Evolutionary conservation across 2,329 filamentous ascomycete species (phyloP).

Genomic region (Aspergillus chevalieri): DNA sequence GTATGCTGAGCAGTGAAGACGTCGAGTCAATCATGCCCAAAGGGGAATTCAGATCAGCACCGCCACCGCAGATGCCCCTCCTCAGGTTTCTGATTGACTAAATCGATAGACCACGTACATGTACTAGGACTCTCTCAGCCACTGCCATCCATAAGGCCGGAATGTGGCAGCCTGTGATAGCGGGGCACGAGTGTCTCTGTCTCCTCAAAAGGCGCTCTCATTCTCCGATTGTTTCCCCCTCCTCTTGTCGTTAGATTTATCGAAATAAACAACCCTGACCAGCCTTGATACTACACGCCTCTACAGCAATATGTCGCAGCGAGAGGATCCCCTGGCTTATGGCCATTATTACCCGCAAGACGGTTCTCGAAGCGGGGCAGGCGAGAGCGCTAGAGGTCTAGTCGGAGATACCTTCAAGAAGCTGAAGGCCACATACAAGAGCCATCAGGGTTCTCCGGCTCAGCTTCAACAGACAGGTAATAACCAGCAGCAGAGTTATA

Average conservation of each 20-base stretch:
- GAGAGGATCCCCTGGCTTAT: constrained; percentile 51
- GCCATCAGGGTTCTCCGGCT: constrained; percentile 13
- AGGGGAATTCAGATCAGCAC: too few species aligned
- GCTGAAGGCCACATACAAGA: constrained; percentile 36
- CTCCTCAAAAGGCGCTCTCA: neutral
- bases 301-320: constrained; percentile 26
- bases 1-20: too few species aligned
- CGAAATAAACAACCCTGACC: neutral
- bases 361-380: constrained; percentile 25
- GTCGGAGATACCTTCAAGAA: constrained; percentile 49
- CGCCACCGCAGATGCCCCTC: too few species aligned
- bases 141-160: neutral
- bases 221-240: neutral
- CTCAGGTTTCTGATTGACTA: too few species aligned
- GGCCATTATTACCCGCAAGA: constrained; percentile 42
- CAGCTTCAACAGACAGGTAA: constrained; percentile 10
- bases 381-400: constrained; percentile 44
- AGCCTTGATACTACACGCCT: neutral
- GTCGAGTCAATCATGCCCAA: too few species aligned
- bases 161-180: constrained; percentile 2
- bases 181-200: neutral
- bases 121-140: neutral
- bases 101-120: too few species aligned
- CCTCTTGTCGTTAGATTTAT: neutral
- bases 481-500: constrained; percentile 13